These are phyloP conservation scores for Globisporangium recalcitrans DNA, from an alignment of 352 stramenopile genomes.

Conservation along the genomic window DNA sequence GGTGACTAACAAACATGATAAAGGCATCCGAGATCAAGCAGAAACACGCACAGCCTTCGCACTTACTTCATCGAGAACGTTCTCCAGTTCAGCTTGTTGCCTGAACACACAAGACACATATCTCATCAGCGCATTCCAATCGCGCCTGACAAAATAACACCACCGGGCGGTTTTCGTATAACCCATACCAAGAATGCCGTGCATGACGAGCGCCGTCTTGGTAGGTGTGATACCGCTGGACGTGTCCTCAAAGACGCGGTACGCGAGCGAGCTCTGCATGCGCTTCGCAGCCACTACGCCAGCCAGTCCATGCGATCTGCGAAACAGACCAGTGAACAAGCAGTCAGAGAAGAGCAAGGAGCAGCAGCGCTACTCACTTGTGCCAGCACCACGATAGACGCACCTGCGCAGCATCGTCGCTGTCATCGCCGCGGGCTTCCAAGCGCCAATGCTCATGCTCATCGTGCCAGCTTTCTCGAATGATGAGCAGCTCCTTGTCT, in stretches of 20 bases:
- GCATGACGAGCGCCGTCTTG: slow-evolving; percentile 75
- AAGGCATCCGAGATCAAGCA: neutral
- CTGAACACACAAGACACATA: slow-evolving; percentile 18
- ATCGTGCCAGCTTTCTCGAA: neutral
- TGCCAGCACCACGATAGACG: neutral
- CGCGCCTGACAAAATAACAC: neutral
- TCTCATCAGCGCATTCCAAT: neutral
- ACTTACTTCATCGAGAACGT: slow-evolving; percentile 72
- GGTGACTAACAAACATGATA: too few relatives aligned
- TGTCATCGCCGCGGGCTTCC: neutral
- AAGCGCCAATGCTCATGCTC: neutral
- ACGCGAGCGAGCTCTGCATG: slow-evolving; percentile 49
- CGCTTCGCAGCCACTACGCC: slow-evolving; percentile 9
- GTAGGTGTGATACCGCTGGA: slow-evolving; percentile 27
- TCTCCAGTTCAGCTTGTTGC: slow-evolving; percentile 83
- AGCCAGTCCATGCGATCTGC: neutral
- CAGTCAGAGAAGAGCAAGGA: neutral
- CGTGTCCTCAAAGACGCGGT: slow-evolving; percentile 56
- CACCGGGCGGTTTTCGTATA: neutral
- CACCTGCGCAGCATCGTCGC: neutral
- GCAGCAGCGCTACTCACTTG: too few relatives aligned
- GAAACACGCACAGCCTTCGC: neutral
- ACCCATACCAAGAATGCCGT: slow-evolving; percentile 70
- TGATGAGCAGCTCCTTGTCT: neutral
- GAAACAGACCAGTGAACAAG: neutral